A percentile compares a stretch with the other conserved stretches of the same genome.
These are phyloP conservation scores for Metschnikowia koreensis DNA, from an alignment of 805 yeast genomes.

Conservation along the genomic window DNA sequence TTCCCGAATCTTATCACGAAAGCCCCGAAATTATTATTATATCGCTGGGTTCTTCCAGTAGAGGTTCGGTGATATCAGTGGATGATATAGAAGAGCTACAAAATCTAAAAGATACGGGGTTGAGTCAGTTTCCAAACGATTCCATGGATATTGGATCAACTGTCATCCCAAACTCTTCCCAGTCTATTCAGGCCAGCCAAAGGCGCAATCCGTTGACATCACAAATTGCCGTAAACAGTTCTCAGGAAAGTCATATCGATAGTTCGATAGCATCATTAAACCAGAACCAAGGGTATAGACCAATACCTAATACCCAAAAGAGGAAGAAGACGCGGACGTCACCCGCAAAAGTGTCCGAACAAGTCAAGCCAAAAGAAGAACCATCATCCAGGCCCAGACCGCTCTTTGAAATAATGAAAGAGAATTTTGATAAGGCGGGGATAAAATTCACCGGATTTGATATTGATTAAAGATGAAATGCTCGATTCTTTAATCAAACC, in stretches of 20 bases:
- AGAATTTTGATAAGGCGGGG: constrained; percentile 3
- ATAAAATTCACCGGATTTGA: constrained; percentile 5
- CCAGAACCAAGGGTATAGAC: not conserved
- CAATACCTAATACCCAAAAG: not conserved
- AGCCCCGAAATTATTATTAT: not conserved
- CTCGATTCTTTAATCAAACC: too few species aligned
- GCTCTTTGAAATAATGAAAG: not conserved
- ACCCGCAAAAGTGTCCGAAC: not conserved
- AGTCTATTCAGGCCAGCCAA: constrained; percentile 4
- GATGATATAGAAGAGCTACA: not conserved
- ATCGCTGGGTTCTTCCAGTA: constrained; percentile 4
- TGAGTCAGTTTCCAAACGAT: constrained; percentile 2
- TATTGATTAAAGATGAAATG: too few species aligned
- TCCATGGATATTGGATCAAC: constrained; percentile 1
- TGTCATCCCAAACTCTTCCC: constrained; percentile 11
- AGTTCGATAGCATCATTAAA: not conserved
- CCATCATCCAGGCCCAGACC: not conserved
- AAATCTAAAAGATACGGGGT: not conserved
- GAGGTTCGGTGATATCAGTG: not conserved
- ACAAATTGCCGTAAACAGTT: constrained; percentile 9
- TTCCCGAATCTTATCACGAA: not conserved
- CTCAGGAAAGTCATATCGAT: constrained; percentile 7
- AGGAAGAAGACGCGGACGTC: not conserved
- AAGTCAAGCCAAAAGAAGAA: not conserved
- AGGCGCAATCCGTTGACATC: constrained; percentile 3